These are phyloP conservation scores for Sarocladium brachiariae DNA, from an alignment of 2,329 filamentous ascomycete genomes.

Conservation along the genomic window DNA sequence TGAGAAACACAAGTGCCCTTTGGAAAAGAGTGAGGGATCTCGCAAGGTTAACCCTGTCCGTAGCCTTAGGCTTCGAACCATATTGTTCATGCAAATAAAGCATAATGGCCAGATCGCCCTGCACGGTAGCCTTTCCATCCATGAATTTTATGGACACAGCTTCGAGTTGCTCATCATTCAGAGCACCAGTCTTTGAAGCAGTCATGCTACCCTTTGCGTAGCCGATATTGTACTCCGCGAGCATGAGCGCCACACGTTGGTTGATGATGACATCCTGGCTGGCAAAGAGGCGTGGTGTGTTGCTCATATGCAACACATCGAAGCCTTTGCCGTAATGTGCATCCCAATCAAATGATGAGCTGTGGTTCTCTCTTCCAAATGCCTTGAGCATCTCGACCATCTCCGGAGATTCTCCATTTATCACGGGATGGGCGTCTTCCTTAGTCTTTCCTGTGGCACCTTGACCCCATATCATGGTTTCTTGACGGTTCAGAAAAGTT, in stretches of 20 bases:
- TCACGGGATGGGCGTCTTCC: constrained; percentile 51
- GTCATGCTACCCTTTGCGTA: constrained; percentile 40
- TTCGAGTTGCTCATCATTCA: constrained; percentile 3
- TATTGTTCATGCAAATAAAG: constrained; percentile 54
- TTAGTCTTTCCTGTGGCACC: constrained; percentile 67
- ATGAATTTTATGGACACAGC: constrained; percentile 38
- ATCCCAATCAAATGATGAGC: constrained; percentile 66
- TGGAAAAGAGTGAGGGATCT: constrained; percentile 35
- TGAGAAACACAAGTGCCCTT: constrained; percentile 27
- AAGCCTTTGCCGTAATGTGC: constrained; percentile 71
- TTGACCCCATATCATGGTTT: constrained; percentile 78
- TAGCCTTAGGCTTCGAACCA: constrained; percentile 23
- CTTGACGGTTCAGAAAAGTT: constrained; percentile 67
- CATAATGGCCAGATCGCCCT: constrained; percentile 48
- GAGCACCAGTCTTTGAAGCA: constrained; percentile 13
- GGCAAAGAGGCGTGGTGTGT: constrained; percentile 43
- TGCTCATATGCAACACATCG: constrained; percentile 67
- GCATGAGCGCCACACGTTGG: constrained; percentile 41
- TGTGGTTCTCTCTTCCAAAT: constrained; percentile 81
- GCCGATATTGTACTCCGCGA: constrained; percentile 39
- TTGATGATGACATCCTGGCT: constrained; percentile 42
- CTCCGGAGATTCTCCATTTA: constrained; percentile 62
- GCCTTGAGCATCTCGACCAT: constrained; percentile 65
- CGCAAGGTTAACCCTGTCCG: constrained; percentile 24
- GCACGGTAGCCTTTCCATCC: constrained; percentile 40